Evolutionary conservation across 2,329 filamentous ascomycete species (phyloP), one percentile per base, ranked within the genome.

Genomic region (Acephala macrosclerotiorum): DNA sequence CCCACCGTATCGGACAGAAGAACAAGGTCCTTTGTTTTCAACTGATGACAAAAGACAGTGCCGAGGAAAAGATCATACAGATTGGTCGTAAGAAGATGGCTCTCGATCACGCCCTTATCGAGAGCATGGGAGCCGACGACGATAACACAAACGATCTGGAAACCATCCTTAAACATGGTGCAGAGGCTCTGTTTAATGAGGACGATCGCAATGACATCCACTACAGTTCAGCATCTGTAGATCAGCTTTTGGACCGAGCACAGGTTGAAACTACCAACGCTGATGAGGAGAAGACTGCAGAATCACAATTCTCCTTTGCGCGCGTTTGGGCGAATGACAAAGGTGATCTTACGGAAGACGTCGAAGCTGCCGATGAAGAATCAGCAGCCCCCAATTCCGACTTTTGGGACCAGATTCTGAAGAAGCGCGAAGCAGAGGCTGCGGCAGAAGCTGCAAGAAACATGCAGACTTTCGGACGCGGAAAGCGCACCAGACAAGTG

Each of bases 11-110:
- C 69, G 96, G 96, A 0, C 96, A 99, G 79, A 93, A 94, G 78
- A 94, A 96, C 71, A 97, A 96, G 73, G 96, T 99, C 0, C 84
- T 99, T 1, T 97, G 96, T 70, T 97, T 98, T 74, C 95, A 98
- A 76, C 81, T 99, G 0, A 93, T 97, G 83, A 98, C 94, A 1
- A 91, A 94, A 66, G 87, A 90, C 47, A 95, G 91, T 33, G 93
- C 91, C 0, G 96, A 99, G 77, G 96, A 99, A 79, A 94, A 95
- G 75, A 98, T 99, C 62, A 91, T 98, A 83, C 93, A 97, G 77
- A 93, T 97, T 72, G 96, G 96, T 6, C 91, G 93, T 72, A 96
- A 93, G 79, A 99, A 99, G 80, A 93, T 99, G 88, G 93, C 93
- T 0, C 85, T 99, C 0, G 96, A 99, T 73, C 94, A 98, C 77